Conservation (phyloP, 805 yeast genomes). For the Tetrapisispora iriomotensis region DNA sequence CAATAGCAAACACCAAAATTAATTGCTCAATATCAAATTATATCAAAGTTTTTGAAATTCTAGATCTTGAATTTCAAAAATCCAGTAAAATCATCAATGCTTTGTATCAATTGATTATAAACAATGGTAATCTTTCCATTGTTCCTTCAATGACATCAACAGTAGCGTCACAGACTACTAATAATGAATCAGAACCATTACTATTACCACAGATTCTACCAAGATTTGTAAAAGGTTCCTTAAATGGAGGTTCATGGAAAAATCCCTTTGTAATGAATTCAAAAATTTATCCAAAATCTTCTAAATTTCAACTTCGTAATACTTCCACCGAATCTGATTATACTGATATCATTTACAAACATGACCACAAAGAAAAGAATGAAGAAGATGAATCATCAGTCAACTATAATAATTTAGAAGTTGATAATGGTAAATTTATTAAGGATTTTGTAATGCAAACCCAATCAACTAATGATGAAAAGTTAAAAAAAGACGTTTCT, state of each 20-base stretch:
- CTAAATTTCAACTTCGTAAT: background rate
- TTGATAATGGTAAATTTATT: slow-evolving; percentile 1
- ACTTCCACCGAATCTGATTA: background rate
- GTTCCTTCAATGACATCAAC: background rate
- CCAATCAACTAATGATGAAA: background rate
- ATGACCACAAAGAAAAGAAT: background rate
- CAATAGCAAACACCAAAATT: background rate
- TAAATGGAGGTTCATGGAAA: slow-evolving; percentile 70
- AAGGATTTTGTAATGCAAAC: background rate
- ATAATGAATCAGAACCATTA: background rate
- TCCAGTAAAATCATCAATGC: slow-evolving; percentile 23
- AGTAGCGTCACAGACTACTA: background rate
- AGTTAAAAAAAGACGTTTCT: background rate
- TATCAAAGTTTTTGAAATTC: background rate
- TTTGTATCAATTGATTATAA: slow-evolving; percentile 18
- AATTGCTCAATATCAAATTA: background rate
- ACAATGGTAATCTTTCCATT: background rate
- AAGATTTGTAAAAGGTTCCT: slow-evolving; percentile 52
- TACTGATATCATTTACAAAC: background rate
- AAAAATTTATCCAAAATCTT: background rate
- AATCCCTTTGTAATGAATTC: slow-evolving; percentile 40
- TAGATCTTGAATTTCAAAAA: slow-evolving; percentile 19
- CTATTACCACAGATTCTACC: slow-evolving; percentile 58
- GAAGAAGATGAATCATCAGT: background rate
- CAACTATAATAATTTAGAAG: slow-evolving; percentile 1